A percentile compares a stretch with the other conserved stretches of the same genome.
Conservation (phyloP, 2,329 filamentous ascomycete species). For the Akanthomyces uredinophilus region DNA sequence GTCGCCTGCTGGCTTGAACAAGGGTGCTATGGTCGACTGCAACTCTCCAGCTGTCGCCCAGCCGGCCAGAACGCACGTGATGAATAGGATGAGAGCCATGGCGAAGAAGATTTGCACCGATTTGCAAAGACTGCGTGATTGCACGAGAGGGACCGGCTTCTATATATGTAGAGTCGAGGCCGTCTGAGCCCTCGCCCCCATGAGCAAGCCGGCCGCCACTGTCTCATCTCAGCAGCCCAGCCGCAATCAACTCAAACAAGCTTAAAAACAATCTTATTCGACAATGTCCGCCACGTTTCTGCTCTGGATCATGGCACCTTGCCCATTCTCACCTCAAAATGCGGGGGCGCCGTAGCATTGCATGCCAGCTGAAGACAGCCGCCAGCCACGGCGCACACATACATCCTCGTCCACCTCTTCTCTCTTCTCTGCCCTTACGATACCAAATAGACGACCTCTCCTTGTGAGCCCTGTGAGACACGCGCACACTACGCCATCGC, state of each 20-base stretch:
- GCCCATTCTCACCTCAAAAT: not conserved
- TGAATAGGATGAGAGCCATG: not conserved
- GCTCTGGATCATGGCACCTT: not conserved
- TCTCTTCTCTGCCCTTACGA: conserved; percentile 20
- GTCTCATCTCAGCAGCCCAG: not conserved
- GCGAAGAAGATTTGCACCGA: not conserved
- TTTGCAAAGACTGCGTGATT: not conserved
- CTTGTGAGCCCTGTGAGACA: too few relatives aligned
- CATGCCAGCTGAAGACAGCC: conserved; percentile 7
- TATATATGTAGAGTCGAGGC: not conserved
- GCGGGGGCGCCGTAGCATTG: conserved; percentile 11
- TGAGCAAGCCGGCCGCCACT: not conserved
- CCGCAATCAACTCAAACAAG: not conserved
- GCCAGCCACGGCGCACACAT: not conserved
- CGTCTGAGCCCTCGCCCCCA: not conserved
- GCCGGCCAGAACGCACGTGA: not conserved
- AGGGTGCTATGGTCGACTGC: not conserved
- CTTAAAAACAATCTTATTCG: not conserved
- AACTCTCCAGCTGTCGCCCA: not conserved
- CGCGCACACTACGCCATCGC: not conserved
- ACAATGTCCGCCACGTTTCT: not conserved
- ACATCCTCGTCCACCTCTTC: too few relatives aligned
- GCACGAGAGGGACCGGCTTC: not conserved
- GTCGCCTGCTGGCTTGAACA: conserved; percentile 2
- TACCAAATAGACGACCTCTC: conserved; percentile 12